Evolutionary conservation across 2,329 filamentous ascomycete species (phyloP).

Genomic region (Thielaviopsis punctulata): DNA sequence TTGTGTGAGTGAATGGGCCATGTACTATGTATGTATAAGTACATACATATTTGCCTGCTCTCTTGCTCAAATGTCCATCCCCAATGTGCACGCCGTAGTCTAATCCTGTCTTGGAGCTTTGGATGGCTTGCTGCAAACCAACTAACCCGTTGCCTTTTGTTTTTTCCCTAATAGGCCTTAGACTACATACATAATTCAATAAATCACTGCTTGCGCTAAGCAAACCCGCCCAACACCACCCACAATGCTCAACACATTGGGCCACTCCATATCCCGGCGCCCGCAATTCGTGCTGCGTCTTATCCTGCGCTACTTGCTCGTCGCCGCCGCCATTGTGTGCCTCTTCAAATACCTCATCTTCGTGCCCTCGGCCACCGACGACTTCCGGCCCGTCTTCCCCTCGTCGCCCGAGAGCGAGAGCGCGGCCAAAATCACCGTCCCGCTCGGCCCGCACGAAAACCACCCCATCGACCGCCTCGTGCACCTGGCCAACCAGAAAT

Average conservation of each 20-base stretch:
- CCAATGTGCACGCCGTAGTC: not conserved
- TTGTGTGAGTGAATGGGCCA: no score
- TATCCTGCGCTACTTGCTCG: slow-evolving; percentile 2
- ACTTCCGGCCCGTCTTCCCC: not conserved
- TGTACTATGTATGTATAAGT: no score
- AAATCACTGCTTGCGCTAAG: not conserved
- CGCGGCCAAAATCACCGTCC: slow-evolving; percentile 13
- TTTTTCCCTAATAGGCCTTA: not conserved
- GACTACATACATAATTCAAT: no score
- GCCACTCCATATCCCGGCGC: slow-evolving; percentile 4
- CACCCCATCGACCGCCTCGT: slow-evolving; percentile 38
- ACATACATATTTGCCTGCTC: no score
- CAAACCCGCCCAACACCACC: not conserved
- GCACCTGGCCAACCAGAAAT: slow-evolving; percentile 25
- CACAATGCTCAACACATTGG: slow-evolving; percentile 5
- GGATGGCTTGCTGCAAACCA: no score
- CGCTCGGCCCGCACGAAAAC: slow-evolving; percentile 14
- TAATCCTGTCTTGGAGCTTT: no score
- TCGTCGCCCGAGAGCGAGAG: slow-evolving; percentile 7
- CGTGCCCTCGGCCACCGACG: slow-evolving; percentile 1
- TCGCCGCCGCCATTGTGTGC: not conserved
- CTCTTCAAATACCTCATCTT: slow-evolving; percentile 9
- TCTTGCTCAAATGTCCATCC: no score
- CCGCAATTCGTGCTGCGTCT: slow-evolving; percentile 8
- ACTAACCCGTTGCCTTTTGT: no score